A percentile compares a stretch with the other conserved stretches of the same genome.
Conservation (phyloP, 2,329 filamentous ascomycete species). For the Drechslerella coelobrocha region DNA sequence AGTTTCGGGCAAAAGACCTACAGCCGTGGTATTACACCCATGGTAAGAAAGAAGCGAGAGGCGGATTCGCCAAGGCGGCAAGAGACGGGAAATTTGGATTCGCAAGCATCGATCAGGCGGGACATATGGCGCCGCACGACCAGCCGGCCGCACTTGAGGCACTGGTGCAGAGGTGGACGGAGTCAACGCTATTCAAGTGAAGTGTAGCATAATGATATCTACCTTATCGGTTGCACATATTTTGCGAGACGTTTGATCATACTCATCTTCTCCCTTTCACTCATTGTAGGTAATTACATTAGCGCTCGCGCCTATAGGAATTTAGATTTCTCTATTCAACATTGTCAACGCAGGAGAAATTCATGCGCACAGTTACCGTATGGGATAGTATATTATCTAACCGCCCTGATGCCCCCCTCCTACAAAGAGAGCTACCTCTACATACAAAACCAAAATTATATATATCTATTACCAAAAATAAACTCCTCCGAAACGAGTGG, state of each 20-base stretch:
- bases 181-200: not conserved
- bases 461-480: too few relatives aligned
- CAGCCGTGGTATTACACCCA: constrained; percentile 27
- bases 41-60: constrained; percentile 17
- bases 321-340: too few relatives aligned
- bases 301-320: too few relatives aligned
- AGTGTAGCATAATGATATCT: not conserved
- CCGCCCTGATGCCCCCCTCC: too few relatives aligned
- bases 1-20: constrained; percentile 32
- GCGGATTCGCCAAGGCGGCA: constrained; percentile 23
- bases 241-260: too few relatives aligned
- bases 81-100: constrained; percentile 24
- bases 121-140: constrained; percentile 32
- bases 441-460: too few relatives aligned
- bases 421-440: too few relatives aligned
- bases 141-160: constrained; percentile 29
- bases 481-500: too few relatives aligned
- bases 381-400: too few relatives aligned
- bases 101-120: constrained; percentile 35
- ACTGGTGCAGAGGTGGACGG: constrained; percentile 24
- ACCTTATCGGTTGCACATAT: too few relatives aligned
- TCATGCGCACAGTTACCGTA: too few relatives aligned
- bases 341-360: too few relatives aligned
- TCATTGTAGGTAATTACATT: not conserved
- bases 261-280: not conserved